Evolutionary conservation across 805 yeast species (phyloP).

Genomic region (Kazachstania kunashirensis): DNA sequence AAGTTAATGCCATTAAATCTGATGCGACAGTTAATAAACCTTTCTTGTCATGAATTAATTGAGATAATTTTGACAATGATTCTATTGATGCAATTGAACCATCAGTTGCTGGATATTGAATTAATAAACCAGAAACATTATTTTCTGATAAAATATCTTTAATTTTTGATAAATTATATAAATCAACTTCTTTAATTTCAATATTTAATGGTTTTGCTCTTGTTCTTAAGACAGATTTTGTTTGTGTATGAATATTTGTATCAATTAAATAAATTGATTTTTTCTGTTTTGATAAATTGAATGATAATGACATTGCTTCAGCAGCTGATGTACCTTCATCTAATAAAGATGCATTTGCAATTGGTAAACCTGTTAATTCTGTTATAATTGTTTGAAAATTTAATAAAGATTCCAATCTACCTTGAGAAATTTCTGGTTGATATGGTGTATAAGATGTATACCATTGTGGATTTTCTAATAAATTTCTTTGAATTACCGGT

Average conservation of each 20-base stretch:
- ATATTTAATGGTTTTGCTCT: constrained; percentile 72
- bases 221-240: constrained; percentile 64
- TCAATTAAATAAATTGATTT: constrained; percentile 64
- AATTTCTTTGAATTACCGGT: constrained; percentile 84
- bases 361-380: constrained; percentile 87
- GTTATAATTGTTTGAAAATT: constrained; percentile 89
- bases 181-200: constrained; percentile 48
- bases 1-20: constrained; percentile 80
- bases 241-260: constrained; percentile 70
- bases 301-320: constrained; percentile 87
- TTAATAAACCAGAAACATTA: constrained; percentile 66
- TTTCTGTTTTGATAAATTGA: constrained; percentile 57
- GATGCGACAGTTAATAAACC: constrained; percentile 82
- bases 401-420: constrained; percentile 79
- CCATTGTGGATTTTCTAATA: constrained; percentile 94
- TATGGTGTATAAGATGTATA: constrained; percentile 97
- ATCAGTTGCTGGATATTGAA: constrained; percentile 85
- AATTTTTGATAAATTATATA: constrained; percentile 25
- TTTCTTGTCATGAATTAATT: constrained; percentile 56
- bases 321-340: constrained; percentile 98
- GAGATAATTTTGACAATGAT: constrained; percentile 47
- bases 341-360: constrained; percentile 87
- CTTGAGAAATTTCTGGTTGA: constrained; percentile 97
- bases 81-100: constrained; percentile 50
- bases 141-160: constrained; percentile 27